phyloP scores from a whole-genome alignment of 768 basidiomycete species.

The Suillus paluster region DNA sequence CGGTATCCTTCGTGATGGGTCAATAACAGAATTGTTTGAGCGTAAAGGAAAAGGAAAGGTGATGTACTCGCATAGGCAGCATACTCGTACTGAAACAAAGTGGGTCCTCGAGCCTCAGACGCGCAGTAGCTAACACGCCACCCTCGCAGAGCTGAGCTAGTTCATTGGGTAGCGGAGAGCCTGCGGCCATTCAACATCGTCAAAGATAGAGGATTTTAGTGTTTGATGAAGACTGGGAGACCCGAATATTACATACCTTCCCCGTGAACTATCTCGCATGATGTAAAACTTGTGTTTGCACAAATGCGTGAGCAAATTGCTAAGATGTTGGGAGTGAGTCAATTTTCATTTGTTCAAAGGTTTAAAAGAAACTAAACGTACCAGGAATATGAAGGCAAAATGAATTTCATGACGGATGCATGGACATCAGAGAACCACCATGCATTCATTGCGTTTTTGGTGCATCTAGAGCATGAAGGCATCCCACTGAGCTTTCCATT shows the following conservation, averaged over 20 bases:
- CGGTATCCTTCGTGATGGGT: constrained; percentile 9
- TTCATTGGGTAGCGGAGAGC: constrained; percentile 39
- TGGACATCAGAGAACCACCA: constrained; percentile 41
- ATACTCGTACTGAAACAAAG: constrained; percentile 27
- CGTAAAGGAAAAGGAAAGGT: constrained; percentile 30
- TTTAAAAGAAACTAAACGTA: background rate
- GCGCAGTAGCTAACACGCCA: background rate
- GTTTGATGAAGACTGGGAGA: constrained; percentile 39
- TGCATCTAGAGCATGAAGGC: constrained; percentile 25
- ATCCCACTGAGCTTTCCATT: constrained; percentile 17
- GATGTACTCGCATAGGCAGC: constrained; percentile 32
- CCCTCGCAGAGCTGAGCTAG: constrained; percentile 33
- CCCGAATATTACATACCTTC: constrained; percentile 41
- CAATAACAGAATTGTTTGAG: constrained; percentile 34
- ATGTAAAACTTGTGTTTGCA: background rate
- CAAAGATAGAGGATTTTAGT: constrained; percentile 32
- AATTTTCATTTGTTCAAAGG: background rate
- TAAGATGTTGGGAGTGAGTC: constrained; percentile 5
- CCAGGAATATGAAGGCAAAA: constrained; percentile 33
- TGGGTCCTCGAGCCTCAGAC: constrained; percentile 11
- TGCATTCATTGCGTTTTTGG: constrained; percentile 22
- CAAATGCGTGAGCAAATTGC: background rate
- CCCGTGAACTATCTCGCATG: background rate
- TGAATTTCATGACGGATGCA: constrained; percentile 40
- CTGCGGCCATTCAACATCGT: constrained; percentile 39